Percentiles rank a stretch among this genome's conserved stretches.
Evolutionary conservation across 2,329 filamentous ascomycete species (phyloP).

Genomic region (Fusarium irregulare): DNA sequence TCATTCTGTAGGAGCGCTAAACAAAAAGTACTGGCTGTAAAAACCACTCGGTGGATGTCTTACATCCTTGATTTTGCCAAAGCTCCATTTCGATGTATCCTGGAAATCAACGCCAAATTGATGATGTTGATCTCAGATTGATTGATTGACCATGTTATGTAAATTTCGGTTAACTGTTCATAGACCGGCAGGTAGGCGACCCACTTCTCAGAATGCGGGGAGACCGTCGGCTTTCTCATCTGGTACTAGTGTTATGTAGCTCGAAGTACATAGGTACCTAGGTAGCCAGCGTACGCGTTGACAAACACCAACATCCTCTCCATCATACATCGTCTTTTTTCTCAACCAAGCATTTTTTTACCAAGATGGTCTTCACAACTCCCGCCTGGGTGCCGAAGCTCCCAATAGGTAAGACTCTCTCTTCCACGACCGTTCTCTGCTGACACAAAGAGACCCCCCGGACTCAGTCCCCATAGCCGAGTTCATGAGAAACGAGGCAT

Average conservation of each 20-base stretch:
- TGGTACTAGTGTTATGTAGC: background rate
- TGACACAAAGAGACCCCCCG: constrained; percentile 11
- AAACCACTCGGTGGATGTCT: too few relatives aligned
- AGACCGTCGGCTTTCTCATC: background rate
- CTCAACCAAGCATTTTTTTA: fast-evolving
- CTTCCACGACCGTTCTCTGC: background rate
- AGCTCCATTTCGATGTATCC: fast-evolving
- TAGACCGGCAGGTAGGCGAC: background rate
- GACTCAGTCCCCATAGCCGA: constrained; percentile 20
- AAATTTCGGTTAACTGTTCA: background rate
- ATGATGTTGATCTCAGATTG: background rate
- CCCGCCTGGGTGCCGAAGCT: constrained; percentile 9
- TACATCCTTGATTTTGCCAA: too few relatives aligned
- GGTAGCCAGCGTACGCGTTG: background rate
- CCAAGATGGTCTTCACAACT: constrained; percentile 8
- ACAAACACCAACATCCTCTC: background rate
- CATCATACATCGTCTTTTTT: background rate
- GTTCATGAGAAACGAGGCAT: constrained; percentile 16
- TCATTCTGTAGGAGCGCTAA: background rate
- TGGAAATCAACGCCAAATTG: background rate
- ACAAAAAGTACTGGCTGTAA: background rate
- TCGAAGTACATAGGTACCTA: background rate
- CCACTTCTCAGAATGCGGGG: background rate
- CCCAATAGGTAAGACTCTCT: background rate
- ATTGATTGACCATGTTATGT: background rate